phyloP scores from a whole-genome alignment of 2,329 filamentous ascomycete genomes.

The Venturia carpophila region DNA sequence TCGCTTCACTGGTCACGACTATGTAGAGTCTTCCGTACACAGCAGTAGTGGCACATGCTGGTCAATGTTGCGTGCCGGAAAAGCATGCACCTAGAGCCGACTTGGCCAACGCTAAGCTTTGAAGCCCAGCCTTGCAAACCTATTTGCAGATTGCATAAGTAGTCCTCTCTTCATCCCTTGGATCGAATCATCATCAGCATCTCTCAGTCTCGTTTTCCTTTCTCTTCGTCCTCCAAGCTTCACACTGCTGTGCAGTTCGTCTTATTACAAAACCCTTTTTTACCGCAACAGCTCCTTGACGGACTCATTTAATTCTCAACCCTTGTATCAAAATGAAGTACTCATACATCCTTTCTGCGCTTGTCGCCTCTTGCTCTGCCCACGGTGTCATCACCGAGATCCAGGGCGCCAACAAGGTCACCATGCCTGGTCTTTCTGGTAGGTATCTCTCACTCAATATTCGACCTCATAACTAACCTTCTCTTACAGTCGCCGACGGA shows the following conservation, averaged over 20 bases:
- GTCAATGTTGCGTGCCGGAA: background rate
- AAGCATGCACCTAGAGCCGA: constrained; percentile 2
- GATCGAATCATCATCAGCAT: constrained; percentile 14
- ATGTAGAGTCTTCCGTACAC: background rate
- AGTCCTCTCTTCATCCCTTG: constrained; percentile 2
- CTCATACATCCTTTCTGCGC: constrained; percentile 40
- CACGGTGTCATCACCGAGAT: constrained; percentile 53
- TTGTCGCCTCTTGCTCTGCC: constrained; percentile 43
- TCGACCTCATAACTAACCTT: constrained; percentile 20
- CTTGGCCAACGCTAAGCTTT: constrained; percentile 10
- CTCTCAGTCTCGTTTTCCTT: constrained; percentile 14
- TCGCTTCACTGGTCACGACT: background rate
- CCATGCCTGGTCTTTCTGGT: constrained; percentile 54
- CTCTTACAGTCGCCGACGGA: constrained; percentile 49
- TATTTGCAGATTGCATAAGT: constrained; percentile 4
- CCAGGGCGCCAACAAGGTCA: constrained; percentile 53
- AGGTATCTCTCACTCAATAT: constrained; percentile 20
- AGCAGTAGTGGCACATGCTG: background rate
- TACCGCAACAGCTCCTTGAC: constrained; percentile 13
- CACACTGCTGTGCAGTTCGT: constrained; percentile 16
- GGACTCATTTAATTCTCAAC: background rate
- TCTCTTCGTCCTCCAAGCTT: background rate
- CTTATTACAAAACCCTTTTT: constrained; percentile 5
- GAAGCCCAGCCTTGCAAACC: background rate
- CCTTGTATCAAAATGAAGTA: constrained; percentile 39